A percentile compares a stretch with the other conserved stretches of the same genome.
These are phyloP conservation scores for Lachnum nothofagi DNA, from an alignment of 2,329 filamentous ascomycete species.

Conservation along the genomic window DNA sequence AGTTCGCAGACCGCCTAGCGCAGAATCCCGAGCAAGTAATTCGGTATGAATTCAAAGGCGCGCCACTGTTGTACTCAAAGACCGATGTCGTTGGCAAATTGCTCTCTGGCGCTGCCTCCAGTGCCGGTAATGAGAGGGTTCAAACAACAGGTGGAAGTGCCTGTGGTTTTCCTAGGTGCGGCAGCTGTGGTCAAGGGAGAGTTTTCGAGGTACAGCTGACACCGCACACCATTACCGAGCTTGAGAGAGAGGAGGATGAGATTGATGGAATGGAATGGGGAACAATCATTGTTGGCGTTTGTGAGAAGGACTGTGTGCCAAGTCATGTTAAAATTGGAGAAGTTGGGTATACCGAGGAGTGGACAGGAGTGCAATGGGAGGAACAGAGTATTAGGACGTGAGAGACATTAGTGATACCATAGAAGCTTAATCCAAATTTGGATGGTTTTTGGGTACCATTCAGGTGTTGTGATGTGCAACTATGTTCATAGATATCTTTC, in stretches of 20 bases:
- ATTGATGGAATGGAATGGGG: conserved; percentile 97
- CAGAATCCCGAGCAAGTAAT: conserved; percentile 82
- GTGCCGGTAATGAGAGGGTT: conserved; percentile 18
- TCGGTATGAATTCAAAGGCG: conserved; percentile 70
- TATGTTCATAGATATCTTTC: neutral
- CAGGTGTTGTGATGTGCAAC: neutral
- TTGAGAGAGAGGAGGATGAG: conserved; percentile 71
- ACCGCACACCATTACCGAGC: conserved; percentile 81
- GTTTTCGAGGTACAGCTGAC: conserved; percentile 90
- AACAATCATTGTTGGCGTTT: conserved; percentile 82
- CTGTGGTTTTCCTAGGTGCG: conserved; percentile 65
- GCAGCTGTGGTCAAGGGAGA: conserved; percentile 66
- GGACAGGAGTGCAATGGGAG: conserved; percentile 98
- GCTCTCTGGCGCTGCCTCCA: conserved; percentile 36
- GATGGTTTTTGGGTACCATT: no score
- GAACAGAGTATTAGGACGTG: conserved; percentile 45
- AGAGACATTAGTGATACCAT: neutral
- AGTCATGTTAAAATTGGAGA: conserved; percentile 53
- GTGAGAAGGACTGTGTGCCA: conserved; percentile 70
- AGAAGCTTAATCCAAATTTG: neutral
- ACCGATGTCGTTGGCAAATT: conserved; percentile 67
- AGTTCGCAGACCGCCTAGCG: conserved; percentile 70
- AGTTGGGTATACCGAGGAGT: conserved; percentile 84
- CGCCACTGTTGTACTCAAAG: conserved; percentile 75
- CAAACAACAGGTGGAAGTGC: conserved; percentile 25